Evolutionary conservation across 257 asterid species (phyloP), one percentile per base, ranked within the genome.

Genomic region (Catharanthus roseus): DNA sequence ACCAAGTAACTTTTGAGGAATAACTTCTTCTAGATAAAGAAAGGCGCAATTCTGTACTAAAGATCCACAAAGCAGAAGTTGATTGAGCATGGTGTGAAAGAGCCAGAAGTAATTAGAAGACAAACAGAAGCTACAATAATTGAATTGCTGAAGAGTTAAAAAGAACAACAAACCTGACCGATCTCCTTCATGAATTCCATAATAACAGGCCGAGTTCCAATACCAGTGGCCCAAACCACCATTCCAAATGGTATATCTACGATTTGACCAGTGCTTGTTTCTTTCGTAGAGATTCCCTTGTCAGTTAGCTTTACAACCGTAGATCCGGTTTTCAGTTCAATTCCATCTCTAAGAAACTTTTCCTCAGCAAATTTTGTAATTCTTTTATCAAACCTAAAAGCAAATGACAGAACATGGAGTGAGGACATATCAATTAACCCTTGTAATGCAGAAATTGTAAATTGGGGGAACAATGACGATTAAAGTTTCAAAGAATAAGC

Each of bases 141-240:
- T n/a, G 44, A 23, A 49, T 23, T 50, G 19, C 44, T 41, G 53
- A 49, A 49, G 31, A 44, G 8, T 6, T n/a, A 19, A 36, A 91
- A 65, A 71, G 58, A 49, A 33, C 49, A 74, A 31, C 56, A 64
- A 61, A 92, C 98, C 96, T 92, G 99, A 39, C 99, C 99, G 41
- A 93, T 93, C 80, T 93, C 95, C 85, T 93, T 93, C 99, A 93
- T 93, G 77, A 93, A 93, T 75, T 93, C 96, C 84, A 81, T 81
- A 23, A 93, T 75, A 49, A 91, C 99, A 0, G 99, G 99, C 39
- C 95, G 90, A 24, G 95, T 84, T 72, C 97, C 99, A 51, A 89
- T 93, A 12, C 99, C 99, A 39, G 99, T 93, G 7, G 98, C 85
- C 98, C 98, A 93, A 33, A 93, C 96, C 61, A 89, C 95, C 98